These are phyloP conservation scores for Noccaea bulbosa DNA, from an alignment of 345 rosid species.

Conservation along the genomic window DNA sequence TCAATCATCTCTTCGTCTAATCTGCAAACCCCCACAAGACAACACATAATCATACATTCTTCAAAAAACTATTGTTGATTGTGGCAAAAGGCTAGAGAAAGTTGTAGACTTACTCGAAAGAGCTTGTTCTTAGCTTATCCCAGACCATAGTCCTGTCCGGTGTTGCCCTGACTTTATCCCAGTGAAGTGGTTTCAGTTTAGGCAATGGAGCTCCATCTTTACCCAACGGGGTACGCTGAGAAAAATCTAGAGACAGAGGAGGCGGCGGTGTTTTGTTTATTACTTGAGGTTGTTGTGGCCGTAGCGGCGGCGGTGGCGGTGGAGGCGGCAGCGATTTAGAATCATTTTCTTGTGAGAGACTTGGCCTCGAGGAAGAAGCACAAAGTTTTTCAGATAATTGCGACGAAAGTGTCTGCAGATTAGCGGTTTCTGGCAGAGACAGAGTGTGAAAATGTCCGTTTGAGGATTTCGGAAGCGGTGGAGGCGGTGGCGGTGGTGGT, in stretches of 20 bases:
- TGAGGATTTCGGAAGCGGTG: conserved; percentile 46
- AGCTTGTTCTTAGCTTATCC: conserved; percentile 91
- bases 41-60: conserved; percentile 10
- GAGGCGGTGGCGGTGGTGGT: conserved; percentile 54
- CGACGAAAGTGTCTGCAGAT: conserved; percentile 29
- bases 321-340: conserved; percentile 56
- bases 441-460: conserved; percentile 16
- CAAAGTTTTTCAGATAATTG: conserved; percentile 36
- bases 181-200: conserved; percentile 95
- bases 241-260: conserved; percentile 63
- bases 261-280: conserved; percentile 61
- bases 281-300: conserved; percentile 15
- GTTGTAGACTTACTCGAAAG: conserved; percentile 78
- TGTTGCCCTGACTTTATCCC: conserved; percentile 99
- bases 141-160: conserved; percentile 88
- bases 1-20: conserved; percentile 98
- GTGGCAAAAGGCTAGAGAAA: neutral
- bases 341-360: conserved; percentile 39
- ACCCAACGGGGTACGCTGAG: conserved; percentile 52
- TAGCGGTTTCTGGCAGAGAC: conserved; percentile 17
- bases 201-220: conserved; percentile 82
- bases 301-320: conserved; percentile 65
- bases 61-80: neutral
- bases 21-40: conserved; percentile 48
- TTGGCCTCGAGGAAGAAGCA: conserved; percentile 33